Percentiles rank a stretch among this genome's conserved stretches.
Evolutionary conservation across 108 stramenopile species (phyloP).

Genomic region (Skeletonema tropicum): DNA sequence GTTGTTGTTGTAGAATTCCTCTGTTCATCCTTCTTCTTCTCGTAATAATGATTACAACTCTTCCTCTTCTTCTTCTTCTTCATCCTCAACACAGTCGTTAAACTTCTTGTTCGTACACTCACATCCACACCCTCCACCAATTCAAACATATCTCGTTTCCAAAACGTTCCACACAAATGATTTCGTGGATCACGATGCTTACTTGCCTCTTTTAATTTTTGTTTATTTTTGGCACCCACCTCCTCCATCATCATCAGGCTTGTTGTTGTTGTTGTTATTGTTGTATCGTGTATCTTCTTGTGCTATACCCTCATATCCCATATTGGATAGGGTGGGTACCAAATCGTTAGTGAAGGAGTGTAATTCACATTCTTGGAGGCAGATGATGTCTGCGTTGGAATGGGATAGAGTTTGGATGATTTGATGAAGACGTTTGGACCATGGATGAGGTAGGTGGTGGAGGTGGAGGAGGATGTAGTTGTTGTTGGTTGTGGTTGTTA

Average conservation of each 20-base stretch:
- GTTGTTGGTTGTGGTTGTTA: neutral
- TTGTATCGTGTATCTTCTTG: slow-evolving; percentile 51
- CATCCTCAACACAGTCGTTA: slow-evolving; percentile 40
- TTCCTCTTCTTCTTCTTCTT: too few relatives aligned
- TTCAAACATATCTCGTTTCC: slow-evolving; percentile 46
- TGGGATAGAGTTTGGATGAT: slow-evolving; percentile 47
- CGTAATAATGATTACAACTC: slow-evolving; percentile 4
- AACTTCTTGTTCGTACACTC: slow-evolving; percentile 21
- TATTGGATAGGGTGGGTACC: slow-evolving; percentile 25
- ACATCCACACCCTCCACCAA: slow-evolving; percentile 21
- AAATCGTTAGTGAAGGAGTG: slow-evolving; percentile 35
- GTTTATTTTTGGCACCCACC: too few relatives aligned
- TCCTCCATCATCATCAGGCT: too few relatives aligned
- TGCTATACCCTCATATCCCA: slow-evolving; percentile 51
- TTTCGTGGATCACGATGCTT: slow-evolving; percentile 42
- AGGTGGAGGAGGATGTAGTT: neutral
- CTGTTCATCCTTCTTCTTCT: neutral
- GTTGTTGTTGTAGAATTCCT: neutral
- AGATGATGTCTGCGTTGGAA: slow-evolving; percentile 44
- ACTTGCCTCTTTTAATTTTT: slow-evolving; percentile 32
- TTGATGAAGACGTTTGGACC: slow-evolving; percentile 35
- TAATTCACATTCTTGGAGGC: slow-evolving; percentile 57
- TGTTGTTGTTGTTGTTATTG: too few relatives aligned
- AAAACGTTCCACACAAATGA: slow-evolving; percentile 55
- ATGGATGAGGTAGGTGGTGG: too few relatives aligned